phyloP scores from a whole-genome alignment of 148 eudicot genomes.

The Camellia sinensis region DNA sequence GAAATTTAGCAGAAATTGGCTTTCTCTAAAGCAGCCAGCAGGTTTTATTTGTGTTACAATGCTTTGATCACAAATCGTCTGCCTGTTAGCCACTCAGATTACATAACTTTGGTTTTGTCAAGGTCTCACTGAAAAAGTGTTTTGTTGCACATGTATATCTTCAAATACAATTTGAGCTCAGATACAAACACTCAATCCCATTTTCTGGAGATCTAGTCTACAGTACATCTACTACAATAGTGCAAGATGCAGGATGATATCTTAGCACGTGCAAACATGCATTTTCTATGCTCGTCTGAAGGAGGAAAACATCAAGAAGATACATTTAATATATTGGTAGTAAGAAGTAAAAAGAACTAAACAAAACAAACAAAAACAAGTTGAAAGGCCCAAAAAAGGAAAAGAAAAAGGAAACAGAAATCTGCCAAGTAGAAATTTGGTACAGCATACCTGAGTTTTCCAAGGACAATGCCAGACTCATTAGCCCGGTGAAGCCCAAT shows the following conservation, averaged over 20 bases:
- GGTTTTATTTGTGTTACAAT: too few species aligned
- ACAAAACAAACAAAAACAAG: neutral
- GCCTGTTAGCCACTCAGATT: too few species aligned
- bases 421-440: neutral
- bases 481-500: slow-evolving; percentile 82
- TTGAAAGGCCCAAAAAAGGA: neutral
- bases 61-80: too few species aligned
- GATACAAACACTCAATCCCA: neutral
- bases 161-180: neutral
- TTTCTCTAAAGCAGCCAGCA: too few species aligned
- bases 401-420: neutral
- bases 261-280: neutral
- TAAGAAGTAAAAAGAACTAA: neutral
- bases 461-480: slow-evolving; percentile 94
- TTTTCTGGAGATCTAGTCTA: neutral
- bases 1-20: too few species aligned
- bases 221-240: neutral
- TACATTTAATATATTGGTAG: neutral
- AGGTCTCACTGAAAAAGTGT: too few species aligned
- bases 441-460: slow-evolving; percentile 73
- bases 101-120: too few species aligned
- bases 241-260: neutral
- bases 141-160: neutral
- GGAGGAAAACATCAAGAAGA: neutral
- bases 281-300: neutral